A percentile compares a stretch with the other conserved stretches of the same genome.
phyloP scores from a whole-genome alignment of 169 alveolate species.

The Eimeria brunetti region DNA sequence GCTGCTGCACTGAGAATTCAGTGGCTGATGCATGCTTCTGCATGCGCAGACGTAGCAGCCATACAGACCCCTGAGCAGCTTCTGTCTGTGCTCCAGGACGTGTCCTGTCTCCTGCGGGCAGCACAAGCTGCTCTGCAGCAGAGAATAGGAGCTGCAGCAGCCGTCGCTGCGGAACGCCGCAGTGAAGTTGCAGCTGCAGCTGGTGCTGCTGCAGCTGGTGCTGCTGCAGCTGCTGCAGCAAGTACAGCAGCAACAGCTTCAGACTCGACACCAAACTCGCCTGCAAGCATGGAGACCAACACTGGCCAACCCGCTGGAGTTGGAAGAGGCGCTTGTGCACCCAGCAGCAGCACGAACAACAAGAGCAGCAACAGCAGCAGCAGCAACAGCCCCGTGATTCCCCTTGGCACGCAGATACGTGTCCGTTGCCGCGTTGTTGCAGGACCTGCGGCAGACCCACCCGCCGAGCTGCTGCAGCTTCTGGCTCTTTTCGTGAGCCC shows the following conservation, averaged over 20 bases:
- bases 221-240: neutral
- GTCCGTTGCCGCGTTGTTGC: conserved; percentile 26
- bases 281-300: neutral
- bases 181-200: neutral
- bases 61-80: conserved; percentile 30
- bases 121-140: conserved; percentile 29
- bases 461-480: conserved; percentile 20
- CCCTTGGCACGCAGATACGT: conserved; percentile 17
- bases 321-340: neutral
- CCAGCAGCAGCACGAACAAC: neutral
- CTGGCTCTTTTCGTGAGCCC: conserved; percentile 37
- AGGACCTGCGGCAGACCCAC: conserved; percentile 24
- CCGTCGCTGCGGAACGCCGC: neutral
- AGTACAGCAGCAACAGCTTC: neutral
- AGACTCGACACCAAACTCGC: neutral
- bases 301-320: neutral
- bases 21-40: conserved; percentile 37
- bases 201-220: no score
- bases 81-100: conserved; percentile 49
- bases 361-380: conserved; percentile 4
- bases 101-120: conserved; percentile 1
- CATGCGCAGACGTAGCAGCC: neutral
- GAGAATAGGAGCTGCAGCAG: conserved; percentile 30
- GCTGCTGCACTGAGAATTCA: conserved; percentile 47
- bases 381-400: neutral